Evolutionary conservation across 768 basidiomycete species (phyloP).

Genomic region (Lactarius sp.): DNA sequence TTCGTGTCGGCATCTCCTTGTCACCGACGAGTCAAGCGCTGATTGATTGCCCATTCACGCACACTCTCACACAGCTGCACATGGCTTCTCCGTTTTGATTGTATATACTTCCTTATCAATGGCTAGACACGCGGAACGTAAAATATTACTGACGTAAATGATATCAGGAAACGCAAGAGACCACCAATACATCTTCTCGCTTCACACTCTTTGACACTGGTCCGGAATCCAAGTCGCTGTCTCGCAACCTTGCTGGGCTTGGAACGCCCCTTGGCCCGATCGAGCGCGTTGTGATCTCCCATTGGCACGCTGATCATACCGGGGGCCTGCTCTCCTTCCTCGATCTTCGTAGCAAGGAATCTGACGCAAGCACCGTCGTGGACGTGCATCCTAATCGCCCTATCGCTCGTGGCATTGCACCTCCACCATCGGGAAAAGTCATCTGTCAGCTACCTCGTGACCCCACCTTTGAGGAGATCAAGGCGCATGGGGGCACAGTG

Average conservation of each 20-base stretch:
- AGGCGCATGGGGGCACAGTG: constrained; percentile 47
- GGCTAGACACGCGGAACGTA: not conserved
- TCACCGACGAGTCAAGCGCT: not conserved
- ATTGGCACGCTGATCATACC: constrained; percentile 53
- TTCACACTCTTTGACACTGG: constrained; percentile 81
- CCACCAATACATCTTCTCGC: constrained; percentile 39
- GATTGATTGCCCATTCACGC: not conserved
- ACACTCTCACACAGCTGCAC: constrained; percentile 49
- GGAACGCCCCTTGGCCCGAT: constrained; percentile 49
- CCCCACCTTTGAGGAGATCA: constrained; percentile 66
- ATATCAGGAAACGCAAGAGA: constrained; percentile 51
- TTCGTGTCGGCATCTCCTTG: constrained; percentile 34
- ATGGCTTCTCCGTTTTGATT: constrained; percentile 79
- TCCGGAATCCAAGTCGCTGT: constrained; percentile 68
- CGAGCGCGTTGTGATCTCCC: constrained; percentile 46
- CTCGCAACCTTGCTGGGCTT: constrained; percentile 65
- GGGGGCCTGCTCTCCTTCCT: constrained; percentile 69
- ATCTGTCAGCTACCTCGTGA: constrained; percentile 59
- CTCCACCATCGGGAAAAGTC: constrained; percentile 52
- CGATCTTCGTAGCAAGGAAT: constrained; percentile 35
- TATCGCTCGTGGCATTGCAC: constrained; percentile 66
- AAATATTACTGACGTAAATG: not conserved
- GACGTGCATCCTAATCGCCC: constrained; percentile 81
- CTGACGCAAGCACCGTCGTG: constrained; percentile 40
- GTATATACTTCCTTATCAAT: constrained; percentile 34